Evolutionary conservation across 306 rosid species (phyloP).

Genomic region (Erythrophleum fordii): DNA sequence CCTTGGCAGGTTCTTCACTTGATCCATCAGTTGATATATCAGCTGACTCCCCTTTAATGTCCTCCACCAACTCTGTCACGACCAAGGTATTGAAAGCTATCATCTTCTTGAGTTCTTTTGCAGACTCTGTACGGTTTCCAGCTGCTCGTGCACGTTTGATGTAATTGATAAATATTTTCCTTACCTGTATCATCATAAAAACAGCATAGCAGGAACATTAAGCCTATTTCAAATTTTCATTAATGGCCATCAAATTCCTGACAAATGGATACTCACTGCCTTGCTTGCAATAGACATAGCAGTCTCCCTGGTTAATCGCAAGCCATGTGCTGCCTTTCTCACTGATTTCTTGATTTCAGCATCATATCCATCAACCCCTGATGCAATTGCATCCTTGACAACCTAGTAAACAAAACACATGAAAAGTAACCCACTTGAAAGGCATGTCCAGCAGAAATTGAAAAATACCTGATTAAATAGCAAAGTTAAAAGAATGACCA

Average conservation of each 20-base stretch:
- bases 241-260: constrained; percentile 31
- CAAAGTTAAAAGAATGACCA: neutral
- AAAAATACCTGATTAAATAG: constrained; percentile 10
- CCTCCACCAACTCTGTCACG: constrained; percentile 85
- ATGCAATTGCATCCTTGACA: constrained; percentile 88
- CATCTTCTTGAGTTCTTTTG: constrained; percentile 92
- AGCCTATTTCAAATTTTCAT: constrained; percentile 4
- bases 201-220: constrained; percentile 17
- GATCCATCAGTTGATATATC: constrained; percentile 50
- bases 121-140: constrained; percentile 79
- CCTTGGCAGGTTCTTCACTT: constrained; percentile 60
- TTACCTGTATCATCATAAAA: constrained; percentile 60
- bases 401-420: constrained; percentile 50
- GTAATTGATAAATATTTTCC: constrained; percentile 72
- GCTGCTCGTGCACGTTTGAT: constrained; percentile 83
- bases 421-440: constrained; percentile 1
- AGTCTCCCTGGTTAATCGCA: constrained; percentile 83
- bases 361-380: constrained; percentile 94
- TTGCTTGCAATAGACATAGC: constrained; percentile 96
- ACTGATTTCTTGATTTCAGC: constrained; percentile 75
- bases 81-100: constrained; percentile 91
- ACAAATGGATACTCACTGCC: constrained; percentile 70
- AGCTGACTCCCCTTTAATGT: constrained; percentile 90
- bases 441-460: constrained; percentile 30
- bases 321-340: constrained; percentile 92